phyloP scores from a whole-genome alignment of 495 filamentous ascomycete genomes.

The Podospora tetraspora region DNA sequence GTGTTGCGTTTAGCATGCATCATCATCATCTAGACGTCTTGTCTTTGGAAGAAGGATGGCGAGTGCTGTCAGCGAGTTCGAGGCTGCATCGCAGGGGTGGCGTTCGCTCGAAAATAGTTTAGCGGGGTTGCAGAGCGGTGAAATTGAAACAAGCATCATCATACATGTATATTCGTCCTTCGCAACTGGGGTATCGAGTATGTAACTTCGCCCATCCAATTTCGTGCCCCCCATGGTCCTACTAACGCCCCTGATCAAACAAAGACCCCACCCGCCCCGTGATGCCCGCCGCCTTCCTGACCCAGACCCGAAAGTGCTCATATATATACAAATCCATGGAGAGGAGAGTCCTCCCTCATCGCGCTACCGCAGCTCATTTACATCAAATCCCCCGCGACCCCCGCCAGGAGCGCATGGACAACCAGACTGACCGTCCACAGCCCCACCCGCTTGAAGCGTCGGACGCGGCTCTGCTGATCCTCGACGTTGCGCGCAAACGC shows the following conservation, averaged over 20 bases:
- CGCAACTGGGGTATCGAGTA: neutral
- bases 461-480: constrained; percentile 75
- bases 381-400: constrained; percentile 79
- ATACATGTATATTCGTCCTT: neutral
- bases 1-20: neutral
- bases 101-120: neutral
- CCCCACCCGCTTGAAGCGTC: constrained; percentile 91
- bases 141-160: neutral
- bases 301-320: neutral
- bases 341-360: neutral
- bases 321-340: neutral
- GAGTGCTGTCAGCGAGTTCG: neutral
- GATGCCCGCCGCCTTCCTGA: neutral
- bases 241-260: neutral
- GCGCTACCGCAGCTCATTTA: constrained; percentile 15
- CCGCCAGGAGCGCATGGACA: constrained; percentile 91
- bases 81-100: neutral
- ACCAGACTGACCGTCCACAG: constrained; percentile 90
- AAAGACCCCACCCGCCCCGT: neutral
- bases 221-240: neutral
- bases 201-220: neutral
- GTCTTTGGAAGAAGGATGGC: neutral
- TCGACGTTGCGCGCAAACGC: constrained; percentile 86
- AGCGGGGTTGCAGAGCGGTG: neutral
- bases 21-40: neutral